Base-by-base conservation (phyloP, 352 stramenopile genomes). In the Phytopythium litorale region DNA sequence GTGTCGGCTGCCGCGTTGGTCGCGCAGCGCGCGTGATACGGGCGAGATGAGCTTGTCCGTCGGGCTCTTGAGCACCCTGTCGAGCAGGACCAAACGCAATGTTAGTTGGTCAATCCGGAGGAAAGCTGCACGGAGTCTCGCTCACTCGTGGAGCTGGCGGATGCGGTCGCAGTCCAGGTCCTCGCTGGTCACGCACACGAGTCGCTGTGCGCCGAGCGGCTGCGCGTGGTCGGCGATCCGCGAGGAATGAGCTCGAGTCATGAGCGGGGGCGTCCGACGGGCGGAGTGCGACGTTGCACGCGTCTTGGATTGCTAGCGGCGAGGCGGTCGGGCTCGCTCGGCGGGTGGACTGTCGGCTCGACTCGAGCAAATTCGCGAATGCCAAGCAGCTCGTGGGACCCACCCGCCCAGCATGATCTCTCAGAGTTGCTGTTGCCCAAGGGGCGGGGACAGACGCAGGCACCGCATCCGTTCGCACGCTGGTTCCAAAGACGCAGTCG, bases 41-140 rank as follows among this genome's bases (percentile, higher is more conserved):
- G 81, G 81, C 16, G 81, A 89, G n/a, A 89, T 30, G 60, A 89
- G 64, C 48, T 76, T 84, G 65, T 91, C 81, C 8, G 81, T 91
- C 1, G 81, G 81, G 43, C 81, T 91, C 13, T 66, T 74, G 0
- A 86, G 64, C 42, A 91, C 58, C 55, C 79, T 91, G 35, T 21
- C 21, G 16, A 32, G 28, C 3, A 32, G 28, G 28, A 32, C 28
- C 28, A 32, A 32, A 32, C 28, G 28, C 28, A 7, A 7, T 32
- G 28, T 32, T 32, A 32, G 28, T 32, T 7, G 28, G 28, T 32
- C 28, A 32, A 32, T 32, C 28, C 4, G 3, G 28, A 32, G 28
- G 28, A 32, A 69, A 19, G 3, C 3, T 43, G 15, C 0, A 18
- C 1, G 18, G 13, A 16, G 12, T 7, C 37, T 19, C 9, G 37